Evolutionary conservation across 2,329 filamentous ascomycete genomes (phyloP).

Genomic region (Botrytis paeoniae): DNA sequence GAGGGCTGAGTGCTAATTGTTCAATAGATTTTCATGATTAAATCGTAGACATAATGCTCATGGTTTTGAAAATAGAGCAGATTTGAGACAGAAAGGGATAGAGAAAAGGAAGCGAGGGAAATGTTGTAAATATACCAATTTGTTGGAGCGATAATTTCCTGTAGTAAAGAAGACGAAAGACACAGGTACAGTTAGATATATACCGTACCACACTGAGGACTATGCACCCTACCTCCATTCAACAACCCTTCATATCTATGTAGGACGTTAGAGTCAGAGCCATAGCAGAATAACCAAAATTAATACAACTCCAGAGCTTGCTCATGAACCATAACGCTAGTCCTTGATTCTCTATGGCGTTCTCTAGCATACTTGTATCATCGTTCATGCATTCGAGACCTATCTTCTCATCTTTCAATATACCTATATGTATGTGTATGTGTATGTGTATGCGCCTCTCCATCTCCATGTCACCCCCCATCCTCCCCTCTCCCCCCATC

Average conservation of each 20-base stretch:
- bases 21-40: constrained; percentile 66
- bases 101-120: background rate
- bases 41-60: constrained; percentile 39
- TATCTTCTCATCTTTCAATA: background rate
- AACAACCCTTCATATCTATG: background rate
- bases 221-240: background rate
- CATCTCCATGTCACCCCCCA: background rate
- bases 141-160: background rate
- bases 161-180: background rate
- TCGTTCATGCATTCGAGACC: background rate
- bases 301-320: background rate
- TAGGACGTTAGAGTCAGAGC: background rate
- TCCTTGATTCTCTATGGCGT: background rate
- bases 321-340: background rate
- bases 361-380: background rate
- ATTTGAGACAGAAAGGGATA: background rate
- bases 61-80: background rate
- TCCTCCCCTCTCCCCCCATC: no score
- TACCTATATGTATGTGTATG: background rate
- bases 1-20: constrained; percentile 13
- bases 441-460: background rate
- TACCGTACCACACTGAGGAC: background rate
- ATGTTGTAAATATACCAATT: background rate
- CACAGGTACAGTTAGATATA: background rate
- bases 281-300: background rate